Percentiles rank a stretch among this genome's conserved stretches.
Conservation (phyloP, 2,329 filamentous ascomycete genomes). For the Nectriaceae sp. region DNA sequence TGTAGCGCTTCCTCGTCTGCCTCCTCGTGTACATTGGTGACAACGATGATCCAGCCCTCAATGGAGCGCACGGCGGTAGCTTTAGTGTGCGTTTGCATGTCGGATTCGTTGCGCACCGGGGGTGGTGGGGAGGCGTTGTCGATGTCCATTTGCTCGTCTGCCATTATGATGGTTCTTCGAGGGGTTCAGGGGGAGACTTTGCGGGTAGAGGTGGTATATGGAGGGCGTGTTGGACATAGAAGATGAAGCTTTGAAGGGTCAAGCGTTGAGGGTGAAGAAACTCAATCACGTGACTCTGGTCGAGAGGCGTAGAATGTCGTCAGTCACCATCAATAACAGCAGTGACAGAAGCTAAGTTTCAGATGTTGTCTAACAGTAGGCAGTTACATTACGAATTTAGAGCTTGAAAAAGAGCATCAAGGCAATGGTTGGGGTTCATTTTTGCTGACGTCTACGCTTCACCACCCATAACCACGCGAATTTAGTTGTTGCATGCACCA, state of each 20-base stretch:
- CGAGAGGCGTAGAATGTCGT: background rate
- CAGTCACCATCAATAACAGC: no score
- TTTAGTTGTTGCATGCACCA: no score
- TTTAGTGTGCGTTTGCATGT: constrained; percentile 72
- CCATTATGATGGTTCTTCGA: constrained; percentile 40
- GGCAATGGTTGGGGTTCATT: no score
- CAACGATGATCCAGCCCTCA: constrained; percentile 86
- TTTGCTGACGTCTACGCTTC: no score
- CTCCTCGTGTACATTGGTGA: constrained; percentile 86
- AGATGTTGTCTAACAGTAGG: no score
- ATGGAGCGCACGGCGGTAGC: constrained; percentile 83
- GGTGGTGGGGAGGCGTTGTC: constrained; percentile 42
- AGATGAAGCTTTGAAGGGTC: no score
- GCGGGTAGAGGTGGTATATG: background rate
- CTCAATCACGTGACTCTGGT: background rate
- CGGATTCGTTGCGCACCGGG: constrained; percentile 53
- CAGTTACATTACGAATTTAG: no score
- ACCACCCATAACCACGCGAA: no score
- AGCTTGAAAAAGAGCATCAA: no score
- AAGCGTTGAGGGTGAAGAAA: background rate
- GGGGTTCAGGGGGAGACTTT: background rate
- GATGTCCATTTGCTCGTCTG: constrained; percentile 62
- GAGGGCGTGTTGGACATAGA: no score
- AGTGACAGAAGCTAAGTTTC: no score
- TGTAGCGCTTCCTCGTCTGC: constrained; percentile 81